phyloP scores from a whole-genome alignment of 257 asterid species.

The Primulina eburnea region DNA sequence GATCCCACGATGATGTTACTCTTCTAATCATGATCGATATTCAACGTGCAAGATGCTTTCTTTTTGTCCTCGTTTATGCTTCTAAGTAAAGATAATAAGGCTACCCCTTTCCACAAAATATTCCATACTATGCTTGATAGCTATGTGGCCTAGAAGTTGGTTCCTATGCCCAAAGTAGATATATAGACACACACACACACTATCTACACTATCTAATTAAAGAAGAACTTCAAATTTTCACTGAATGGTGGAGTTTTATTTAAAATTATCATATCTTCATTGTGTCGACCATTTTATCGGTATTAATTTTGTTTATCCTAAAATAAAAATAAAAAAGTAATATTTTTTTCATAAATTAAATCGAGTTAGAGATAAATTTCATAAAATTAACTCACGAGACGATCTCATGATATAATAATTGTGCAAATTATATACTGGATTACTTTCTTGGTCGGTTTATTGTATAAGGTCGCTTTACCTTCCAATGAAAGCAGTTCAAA shows the following conservation, averaged over 20 bases:
- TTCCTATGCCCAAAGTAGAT: background rate
- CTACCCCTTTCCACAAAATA: slow-evolving; percentile 21
- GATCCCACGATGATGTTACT: background rate
- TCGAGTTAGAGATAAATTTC: no score
- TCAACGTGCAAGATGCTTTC: slow-evolving; percentile 34
- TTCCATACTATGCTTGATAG: slow-evolving; percentile 33
- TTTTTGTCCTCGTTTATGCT: slow-evolving; percentile 63
- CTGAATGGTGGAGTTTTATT: no score
- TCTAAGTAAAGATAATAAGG: slow-evolving; percentile 64
- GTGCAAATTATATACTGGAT: background rate
- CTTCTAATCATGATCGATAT: slow-evolving; percentile 28
- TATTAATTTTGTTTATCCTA: no score
- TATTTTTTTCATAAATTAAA: no score
- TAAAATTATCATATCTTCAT: no score
- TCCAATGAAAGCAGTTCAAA: slow-evolving; percentile 40
- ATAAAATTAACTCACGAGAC: no score
- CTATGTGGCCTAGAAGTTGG: slow-evolving; percentile 16
- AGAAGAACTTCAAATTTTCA: no score
- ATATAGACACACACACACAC: no score
- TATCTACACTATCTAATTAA: no score
- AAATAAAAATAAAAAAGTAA: no score
- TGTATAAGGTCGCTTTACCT: slow-evolving; percentile 20
- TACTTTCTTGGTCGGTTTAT: background rate
- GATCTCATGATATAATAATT: no score
- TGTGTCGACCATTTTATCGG: no score